Evolutionary conservation across 192 early-diverging fungal species (phyloP), one percentile per base, ranked within the genome.

Genomic region (Umbelopsis ramanniana): DNA sequence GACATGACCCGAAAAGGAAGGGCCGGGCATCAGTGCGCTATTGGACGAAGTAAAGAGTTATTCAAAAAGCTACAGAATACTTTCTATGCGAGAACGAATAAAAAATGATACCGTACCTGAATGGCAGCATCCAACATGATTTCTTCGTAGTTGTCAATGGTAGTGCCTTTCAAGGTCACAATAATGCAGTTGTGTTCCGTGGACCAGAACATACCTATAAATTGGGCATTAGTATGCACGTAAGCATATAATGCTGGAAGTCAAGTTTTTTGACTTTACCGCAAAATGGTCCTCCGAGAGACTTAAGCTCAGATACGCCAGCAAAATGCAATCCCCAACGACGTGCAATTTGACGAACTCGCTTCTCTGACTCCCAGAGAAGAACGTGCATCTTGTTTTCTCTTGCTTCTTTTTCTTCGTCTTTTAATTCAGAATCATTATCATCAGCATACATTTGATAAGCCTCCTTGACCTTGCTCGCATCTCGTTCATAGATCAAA

Each of bases 1-100:
- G 86, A 11, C 79, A 81, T 23, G 81, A 74, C 12, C 86, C 86
- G 70, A 81, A 87, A 5, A 87, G 40, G 69, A 74, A 85, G n/a
- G 78, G 52, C 17, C 77, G 73, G 0, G 84, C 86, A 53, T 87
- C 76, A 4, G 76, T 74, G 19, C 84, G 81, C 69, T 63, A 37
- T n/a, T 23, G n/a, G 19, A 2, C 15, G 19, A 63, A 35, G 29
- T 3, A 46, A 46, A 17, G 1, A 50, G 15, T 50, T n/a, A 21
- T 50, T 12, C 15, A 17, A 50, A 4, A 37, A 19, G 33, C n/a
- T 35, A 5, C 9, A 38, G 5, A n/a, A n/a, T n/a, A n/a, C n/a
- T n/a, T n/a, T n/a, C n/a, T n/a, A n/a, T n/a, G n/a, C n/a, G n/a
- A n/a, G n/a, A n/a, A n/a, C n/a, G n/a, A n/a, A n/a, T n/a, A n/a